These are phyloP conservation scores for Sugiyamaella paludigena DNA, from an alignment of 1,139 yeast species.

Conservation along the genomic window DNA sequence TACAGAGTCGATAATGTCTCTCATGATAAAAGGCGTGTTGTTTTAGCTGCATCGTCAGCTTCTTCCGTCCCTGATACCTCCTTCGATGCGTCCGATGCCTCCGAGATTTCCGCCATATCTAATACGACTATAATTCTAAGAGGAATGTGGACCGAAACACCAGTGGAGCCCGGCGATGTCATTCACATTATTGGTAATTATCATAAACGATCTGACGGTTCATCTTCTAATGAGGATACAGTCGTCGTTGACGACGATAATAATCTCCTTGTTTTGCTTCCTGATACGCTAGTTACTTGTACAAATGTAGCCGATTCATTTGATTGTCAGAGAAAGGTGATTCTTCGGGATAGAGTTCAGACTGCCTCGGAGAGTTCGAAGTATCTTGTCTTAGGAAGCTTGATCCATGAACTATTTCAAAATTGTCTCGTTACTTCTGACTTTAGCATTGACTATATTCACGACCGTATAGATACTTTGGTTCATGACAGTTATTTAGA, in stretches of 20 bases:
- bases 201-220: conserved; percentile 11
- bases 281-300: conserved; percentile 78
- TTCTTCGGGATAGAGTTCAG: conserved; percentile 54
- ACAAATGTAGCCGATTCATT: conserved; percentile 78
- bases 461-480: conserved; percentile 42
- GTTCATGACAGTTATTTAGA: conserved; percentile 47
- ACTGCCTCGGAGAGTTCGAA: conserved; percentile 55
- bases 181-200: conserved; percentile 38
- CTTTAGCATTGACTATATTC: conserved; percentile 48
- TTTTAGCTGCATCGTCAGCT: conserved; percentile 1
- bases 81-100: conserved; percentile 5
- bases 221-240: conserved; percentile 24
- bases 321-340: conserved; percentile 68
- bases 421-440: conserved; percentile 50
- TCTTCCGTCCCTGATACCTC: no score
- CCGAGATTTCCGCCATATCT: background rate
- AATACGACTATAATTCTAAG: conserved; percentile 14
- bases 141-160: conserved; percentile 31
- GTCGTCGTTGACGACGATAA: conserved; percentile 53
- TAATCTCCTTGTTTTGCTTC: conserved; percentile 72
- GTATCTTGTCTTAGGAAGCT: conserved; percentile 70
- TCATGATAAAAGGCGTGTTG: conserved; percentile 1
- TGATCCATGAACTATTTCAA: conserved; percentile 79
- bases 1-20: conserved; percentile 15
- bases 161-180: conserved; percentile 34